Evolutionary conservation across 805 yeast species (phyloP), one percentile per base, ranked within the genome.

Genomic region (Candida succiphila): DNA sequence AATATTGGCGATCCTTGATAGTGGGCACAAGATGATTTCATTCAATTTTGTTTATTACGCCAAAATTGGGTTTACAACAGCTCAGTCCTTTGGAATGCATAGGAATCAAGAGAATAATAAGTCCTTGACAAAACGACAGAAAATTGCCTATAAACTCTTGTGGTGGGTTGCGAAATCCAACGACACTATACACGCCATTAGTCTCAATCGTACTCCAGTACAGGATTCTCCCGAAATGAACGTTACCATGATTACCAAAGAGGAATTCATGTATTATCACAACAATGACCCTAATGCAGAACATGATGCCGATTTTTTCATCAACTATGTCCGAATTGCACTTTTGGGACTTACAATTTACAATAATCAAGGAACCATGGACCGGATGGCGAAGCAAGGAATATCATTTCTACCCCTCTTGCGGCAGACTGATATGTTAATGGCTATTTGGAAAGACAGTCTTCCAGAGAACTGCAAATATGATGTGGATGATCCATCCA

Each of bases 1-100:
- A 22, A 52, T 78, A 21, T 62, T 78, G 12, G 16, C 23, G 36
- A 75, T 79, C 7, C 10, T 17, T 7, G 9, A 22, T 7, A 4
- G 13, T 30, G 10, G 13, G 17, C 14, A 22, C 13, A 30, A 23
- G 17, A 6, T 16, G 4, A 24, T 18, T 17, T 9, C 9, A 7
- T 75, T 78, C 33, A 82, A 80, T 49, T 73, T 78, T 5, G 79
- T 69, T 47, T 80, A 78, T 51, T 84, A 94, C 94, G 72, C 79
- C 5, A 65, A 82, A 31, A 71, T 75, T 4, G 88, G 86, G 1
- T 62, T 80, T 23, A 69, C 77, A 7, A 60, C 78, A 33, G 88
- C 88, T 2, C 86, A 79, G 48, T 81, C 84, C 12, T 68, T 75
- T 46, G 94, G 94, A 1, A 61, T 84, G 44, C 89, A 84, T 51